phyloP scores from a whole-genome alignment of 768 basidiomycete genomes.

The Glaciozyma antarctica region DNA sequence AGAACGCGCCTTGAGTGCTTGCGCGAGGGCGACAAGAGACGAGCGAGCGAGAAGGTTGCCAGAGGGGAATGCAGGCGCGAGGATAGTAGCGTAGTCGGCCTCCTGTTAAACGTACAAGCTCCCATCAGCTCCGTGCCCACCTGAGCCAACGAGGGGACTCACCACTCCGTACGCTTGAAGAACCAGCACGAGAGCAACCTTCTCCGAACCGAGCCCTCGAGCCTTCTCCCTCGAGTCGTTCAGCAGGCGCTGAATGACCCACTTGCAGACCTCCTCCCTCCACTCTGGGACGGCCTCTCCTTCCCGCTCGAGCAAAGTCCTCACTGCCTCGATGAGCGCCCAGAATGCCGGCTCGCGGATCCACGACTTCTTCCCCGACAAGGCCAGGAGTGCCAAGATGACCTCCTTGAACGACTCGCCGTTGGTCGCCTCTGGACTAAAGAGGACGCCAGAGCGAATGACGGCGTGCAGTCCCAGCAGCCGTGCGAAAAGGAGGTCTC shows the following conservation, averaged over 20 bases:
- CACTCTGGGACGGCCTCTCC: slow-evolving; percentile 42
- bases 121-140: background rate
- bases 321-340: slow-evolving; percentile 22
- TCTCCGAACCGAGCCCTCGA: slow-evolving; percentile 72
- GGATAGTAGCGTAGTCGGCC: slow-evolving; percentile 56
- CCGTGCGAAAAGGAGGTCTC: slow-evolving; percentile 83
- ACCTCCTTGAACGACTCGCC: slow-evolving; percentile 55
- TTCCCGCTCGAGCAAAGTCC: slow-evolving; percentile 6
- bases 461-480: slow-evolving; percentile 80
- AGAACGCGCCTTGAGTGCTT: slow-evolving; percentile 63
- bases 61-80: slow-evolving; percentile 60
- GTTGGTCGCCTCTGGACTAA: slow-evolving; percentile 48
- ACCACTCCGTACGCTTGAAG: slow-evolving; percentile 47
- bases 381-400: slow-evolving; percentile 52
- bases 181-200: slow-evolving; percentile 66
- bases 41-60: slow-evolving; percentile 58
- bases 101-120: slow-evolving; percentile 34
- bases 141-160: background rate
- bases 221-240: slow-evolving; percentile 41
- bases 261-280: slow-evolving; percentile 46
- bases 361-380: slow-evolving; percentile 83
- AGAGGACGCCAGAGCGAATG: slow-evolving; percentile 72
- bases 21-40: slow-evolving; percentile 66
- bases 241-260: slow-evolving; percentile 40
- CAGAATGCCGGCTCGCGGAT: slow-evolving; percentile 51